A percentile compares a stretch with the other conserved stretches of the same genome.
Conservation (phyloP, 2,329 filamentous ascomycete genomes). For the Calonectria ilicicola region DNA sequence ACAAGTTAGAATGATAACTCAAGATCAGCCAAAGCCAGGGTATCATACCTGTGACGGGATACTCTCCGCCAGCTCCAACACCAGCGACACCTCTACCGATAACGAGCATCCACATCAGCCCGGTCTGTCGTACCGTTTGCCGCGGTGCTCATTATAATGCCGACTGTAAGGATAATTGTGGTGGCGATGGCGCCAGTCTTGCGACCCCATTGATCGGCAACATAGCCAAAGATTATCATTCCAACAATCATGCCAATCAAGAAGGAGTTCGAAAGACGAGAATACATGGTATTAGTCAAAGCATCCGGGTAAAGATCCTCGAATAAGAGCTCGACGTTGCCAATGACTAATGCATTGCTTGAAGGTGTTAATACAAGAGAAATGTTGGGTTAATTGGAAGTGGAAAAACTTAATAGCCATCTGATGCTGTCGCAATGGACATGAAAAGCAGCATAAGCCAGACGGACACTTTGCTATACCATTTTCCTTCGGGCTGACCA, state of each 20-base stretch:
- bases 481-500: background rate
- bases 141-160: slow-evolving; percentile 60
- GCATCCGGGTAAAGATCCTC: slow-evolving; percentile 55
- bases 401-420: background rate
- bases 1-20: background rate
- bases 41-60: slow-evolving; percentile 57
- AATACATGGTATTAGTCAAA: slow-evolving; percentile 57
- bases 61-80: slow-evolving; percentile 62
- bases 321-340: slow-evolving; percentile 56
- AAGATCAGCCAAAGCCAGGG: background rate
- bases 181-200: slow-evolving; percentile 60
- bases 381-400: background rate
- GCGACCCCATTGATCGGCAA: slow-evolving; percentile 62
- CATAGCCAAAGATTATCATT: slow-evolving; percentile 64
- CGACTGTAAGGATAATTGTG: slow-evolving; percentile 59
- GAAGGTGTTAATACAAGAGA: background rate
- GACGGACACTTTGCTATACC: background rate
- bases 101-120: slow-evolving; percentile 65
- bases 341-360: slow-evolving; percentile 57
- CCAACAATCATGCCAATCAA: slow-evolving; percentile 68
- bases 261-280: slow-evolving; percentile 65
- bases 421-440: background rate
- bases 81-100: slow-evolving; percentile 54
- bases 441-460: background rate
- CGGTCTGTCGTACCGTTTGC: slow-evolving; percentile 52